Evolutionary conservation across 495 filamentous ascomycete species (phyloP).

Genomic region (Terfezia claveryi): DNA sequence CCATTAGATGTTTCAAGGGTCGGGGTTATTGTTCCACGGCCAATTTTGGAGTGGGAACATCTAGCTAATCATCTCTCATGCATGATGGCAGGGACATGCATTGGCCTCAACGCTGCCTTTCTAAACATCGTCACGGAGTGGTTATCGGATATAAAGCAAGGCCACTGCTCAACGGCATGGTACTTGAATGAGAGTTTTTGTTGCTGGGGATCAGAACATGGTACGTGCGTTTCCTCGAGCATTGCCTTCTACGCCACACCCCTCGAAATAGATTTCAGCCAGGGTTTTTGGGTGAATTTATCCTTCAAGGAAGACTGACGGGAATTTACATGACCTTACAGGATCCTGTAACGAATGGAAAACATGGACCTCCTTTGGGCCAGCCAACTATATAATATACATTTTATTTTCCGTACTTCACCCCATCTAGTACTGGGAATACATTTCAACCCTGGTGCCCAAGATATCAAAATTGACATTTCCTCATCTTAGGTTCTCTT

Average conservation of each 20-base stretch:
- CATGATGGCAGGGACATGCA: slow-evolving; percentile 38
- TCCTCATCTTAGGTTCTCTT: slow-evolving; percentile 40
- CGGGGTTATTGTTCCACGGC: too few relatives aligned
- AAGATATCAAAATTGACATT: slow-evolving; percentile 1
- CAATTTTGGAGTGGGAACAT: too few relatives aligned
- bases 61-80: too few relatives aligned
- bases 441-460: background rate
- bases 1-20: too few relatives aligned
- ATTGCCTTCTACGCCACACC: background rate
- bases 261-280: too few relatives aligned
- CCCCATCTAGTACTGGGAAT: background rate
- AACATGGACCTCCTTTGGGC: slow-evolving; percentile 56
- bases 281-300: too few relatives aligned
- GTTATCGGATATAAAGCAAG: slow-evolving; percentile 86
- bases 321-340: background rate
- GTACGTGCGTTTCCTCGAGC: slow-evolving; percentile 22
- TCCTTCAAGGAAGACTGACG: too few relatives aligned
- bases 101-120: slow-evolving; percentile 81
- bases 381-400: slow-evolving; percentile 72
- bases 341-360: slow-evolving; percentile 61
- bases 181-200: slow-evolving; percentile 97
- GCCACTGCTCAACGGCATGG: slow-evolving; percentile 83
- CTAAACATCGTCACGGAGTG: slow-evolving; percentile 94
- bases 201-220: slow-evolving; percentile 88
- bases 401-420: slow-evolving; percentile 59